Percentiles rank a stretch among this genome's conserved stretches.
Conservation (phyloP, 306 rosid species). For the Hippophae rhamnoides region DNA sequence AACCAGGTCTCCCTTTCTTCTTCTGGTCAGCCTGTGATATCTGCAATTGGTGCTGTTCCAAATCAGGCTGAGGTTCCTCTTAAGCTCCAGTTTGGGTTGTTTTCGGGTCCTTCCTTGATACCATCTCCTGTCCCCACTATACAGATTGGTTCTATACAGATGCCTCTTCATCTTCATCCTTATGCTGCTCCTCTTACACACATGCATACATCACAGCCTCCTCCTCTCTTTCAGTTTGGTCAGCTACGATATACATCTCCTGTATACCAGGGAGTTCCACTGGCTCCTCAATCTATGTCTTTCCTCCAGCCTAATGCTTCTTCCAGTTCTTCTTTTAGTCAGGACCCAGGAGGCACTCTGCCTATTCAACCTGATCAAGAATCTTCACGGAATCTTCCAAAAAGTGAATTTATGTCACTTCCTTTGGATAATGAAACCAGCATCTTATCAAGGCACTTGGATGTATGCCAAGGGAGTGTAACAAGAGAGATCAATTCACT, state of each 20-base stretch:
- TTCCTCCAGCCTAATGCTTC: constrained; percentile 63
- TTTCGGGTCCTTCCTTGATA: constrained; percentile 92
- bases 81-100: constrained; percentile 94
- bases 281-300: constrained; percentile 69
- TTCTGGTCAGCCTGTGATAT: constrained; percentile 33
- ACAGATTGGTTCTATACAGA: constrained; percentile 96
- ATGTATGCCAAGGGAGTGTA: constrained; percentile 32
- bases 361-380: constrained; percentile 50
- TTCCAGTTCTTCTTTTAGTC: constrained; percentile 46
- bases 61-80: constrained; percentile 68
- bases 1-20: constrained; percentile 39
- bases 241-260: constrained; percentile 80
- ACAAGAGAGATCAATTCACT: constrained; percentile 19
- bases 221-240: constrained; percentile 96
- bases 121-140: constrained; percentile 94
- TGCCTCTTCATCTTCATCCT: constrained; percentile 91
- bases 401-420: constrained; percentile 31
- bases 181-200: constrained; percentile 63
- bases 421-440: constrained; percentile 39
- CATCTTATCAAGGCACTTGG: constrained; percentile 31
- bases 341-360: constrained; percentile 42
- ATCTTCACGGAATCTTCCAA: constrained; percentile 29
- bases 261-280: constrained; percentile 68
- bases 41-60: constrained; percentile 37
- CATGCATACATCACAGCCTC: constrained; percentile 74